Percentiles rank a stretch among this genome's conserved stretches.
Conservation (phyloP, 2,329 filamentous ascomycete genomes). For the Alternaria sp. region DNA sequence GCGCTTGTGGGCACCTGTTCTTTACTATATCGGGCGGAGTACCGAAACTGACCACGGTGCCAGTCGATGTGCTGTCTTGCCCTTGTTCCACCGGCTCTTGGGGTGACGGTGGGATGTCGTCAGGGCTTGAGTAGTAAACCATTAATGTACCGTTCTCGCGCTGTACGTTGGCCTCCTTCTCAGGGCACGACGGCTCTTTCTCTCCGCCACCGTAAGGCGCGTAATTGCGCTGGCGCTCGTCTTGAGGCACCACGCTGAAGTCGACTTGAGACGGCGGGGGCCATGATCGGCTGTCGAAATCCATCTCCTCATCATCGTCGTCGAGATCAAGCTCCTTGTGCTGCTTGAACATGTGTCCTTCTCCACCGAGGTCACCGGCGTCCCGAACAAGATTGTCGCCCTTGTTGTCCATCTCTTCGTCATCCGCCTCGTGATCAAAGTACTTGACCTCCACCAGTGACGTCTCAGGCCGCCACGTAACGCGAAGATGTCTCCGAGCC, state of each 20-base stretch:
- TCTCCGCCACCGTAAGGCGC: constrained; percentile 54
- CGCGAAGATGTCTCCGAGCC: constrained; percentile 70
- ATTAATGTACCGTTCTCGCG: constrained; percentile 56
- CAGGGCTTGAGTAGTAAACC: constrained; percentile 53
- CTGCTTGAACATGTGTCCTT: constrained; percentile 60
- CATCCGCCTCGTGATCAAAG: constrained; percentile 74
- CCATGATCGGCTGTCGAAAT: constrained; percentile 43
- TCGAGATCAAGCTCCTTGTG: constrained; percentile 70
- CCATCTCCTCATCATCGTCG: constrained; percentile 65
- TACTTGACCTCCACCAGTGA: constrained; percentile 70
- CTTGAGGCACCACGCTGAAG: constrained; percentile 50
- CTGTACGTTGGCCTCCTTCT: constrained; percentile 52
- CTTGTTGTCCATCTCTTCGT: constrained; percentile 66
- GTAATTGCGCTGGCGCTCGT: constrained; percentile 54
- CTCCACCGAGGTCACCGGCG: constrained; percentile 73
- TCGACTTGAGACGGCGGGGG: constrained; percentile 48
- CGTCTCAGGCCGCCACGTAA: constrained; percentile 72
- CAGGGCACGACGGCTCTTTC: constrained; percentile 48
- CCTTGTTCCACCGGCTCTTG: constrained; percentile 52
- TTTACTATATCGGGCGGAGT: constrained; percentile 37
- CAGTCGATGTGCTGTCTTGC: constrained; percentile 18
- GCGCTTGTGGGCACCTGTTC: constrained; percentile 28
- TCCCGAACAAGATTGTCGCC: constrained; percentile 73
- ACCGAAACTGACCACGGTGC: constrained; percentile 47
- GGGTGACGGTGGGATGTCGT: constrained; percentile 56